A percentile compares a stretch with the other conserved stretches of the same genome.
Evolutionary conservation across 306 rosid genomes (phyloP).

Genomic region (Dryas octopetala): DNA sequence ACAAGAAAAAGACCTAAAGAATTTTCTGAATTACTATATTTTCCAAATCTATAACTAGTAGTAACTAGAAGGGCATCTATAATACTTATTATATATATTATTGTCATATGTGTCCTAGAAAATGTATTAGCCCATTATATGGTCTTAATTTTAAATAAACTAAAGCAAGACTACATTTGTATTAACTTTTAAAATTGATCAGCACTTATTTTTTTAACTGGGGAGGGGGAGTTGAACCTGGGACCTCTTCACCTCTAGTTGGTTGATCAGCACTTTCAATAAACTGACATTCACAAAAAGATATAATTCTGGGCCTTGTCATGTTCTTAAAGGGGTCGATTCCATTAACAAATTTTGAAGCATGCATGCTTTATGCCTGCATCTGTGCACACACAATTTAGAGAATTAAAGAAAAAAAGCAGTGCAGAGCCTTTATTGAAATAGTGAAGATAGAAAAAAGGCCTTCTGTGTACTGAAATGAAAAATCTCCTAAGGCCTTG

Average conservation of each 20-base stretch:
- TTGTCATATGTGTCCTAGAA: background rate
- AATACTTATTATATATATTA: background rate
- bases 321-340: background rate
- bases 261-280: background rate
- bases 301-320: background rate
- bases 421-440: background rate
- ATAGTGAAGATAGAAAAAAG: background rate
- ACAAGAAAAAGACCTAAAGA: background rate
- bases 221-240: too few relatives aligned
- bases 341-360: background rate
- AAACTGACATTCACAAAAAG: background rate
- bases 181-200: background rate
- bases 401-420: background rate
- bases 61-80: background rate
- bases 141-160: background rate
- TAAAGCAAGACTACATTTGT: background rate
- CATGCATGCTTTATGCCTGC: background rate
- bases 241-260: too few relatives aligned
- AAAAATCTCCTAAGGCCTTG: background rate
- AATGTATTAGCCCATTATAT: background rate
- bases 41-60: background rate
- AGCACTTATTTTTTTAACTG: background rate
- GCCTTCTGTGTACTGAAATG: background rate
- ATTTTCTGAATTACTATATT: background rate
- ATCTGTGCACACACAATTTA: background rate